Base-by-base conservation (phyloP, 768 basidiomycete genomes). In the Agrocybe praecox region DNA sequence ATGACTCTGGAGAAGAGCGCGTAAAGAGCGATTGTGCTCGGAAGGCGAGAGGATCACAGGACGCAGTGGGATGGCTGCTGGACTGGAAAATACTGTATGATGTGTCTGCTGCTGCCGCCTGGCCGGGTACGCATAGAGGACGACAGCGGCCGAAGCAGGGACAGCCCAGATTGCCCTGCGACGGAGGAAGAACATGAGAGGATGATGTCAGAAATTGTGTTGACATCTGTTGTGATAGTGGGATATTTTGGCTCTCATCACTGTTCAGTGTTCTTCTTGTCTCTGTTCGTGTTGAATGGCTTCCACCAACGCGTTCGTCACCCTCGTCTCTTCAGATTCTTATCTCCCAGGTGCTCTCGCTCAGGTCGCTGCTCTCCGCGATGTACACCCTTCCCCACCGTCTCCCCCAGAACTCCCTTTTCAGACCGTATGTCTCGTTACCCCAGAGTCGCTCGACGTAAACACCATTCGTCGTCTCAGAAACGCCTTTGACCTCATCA, bases 271-370 rank as follows among this genome's bases (percentile, higher is more conserved):
- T 58, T 62, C 61, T 61, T 56, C 58, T 58, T 57, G 60, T 62
- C 54, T 61, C 63, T 64, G 53, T 65, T 58, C 64, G 59, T 55
- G 60, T 66, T 62, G 70, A 47, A 90, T 89, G 89, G 79, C 85
- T 77, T 59, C 69, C 69, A 78, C 77, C 71, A 88, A 83, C 81
- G 93, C 92, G 65, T 92, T 97, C 72, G 93, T 90, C 63, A 93
- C 96, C 42, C 89, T 99, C 62, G 75, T 98, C 66, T 94, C 96
- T 54, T 93, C 94, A 29, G 90, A 96, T 69, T 79, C 81, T 23
- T 99, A 99, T 76, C 87, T 98, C 51, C 93, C 94, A 32, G 97
- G 97, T 52, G 95, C 91, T 32, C 87, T 98, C 63, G 84, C 90
- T 57, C 80, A 94, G 66, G 90, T 85, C 29, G 91, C 90, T 52